phyloP scores from a whole-genome alignment of 2,329 filamentous ascomycete genomes.

The Drechslerella dactyloides region DNA sequence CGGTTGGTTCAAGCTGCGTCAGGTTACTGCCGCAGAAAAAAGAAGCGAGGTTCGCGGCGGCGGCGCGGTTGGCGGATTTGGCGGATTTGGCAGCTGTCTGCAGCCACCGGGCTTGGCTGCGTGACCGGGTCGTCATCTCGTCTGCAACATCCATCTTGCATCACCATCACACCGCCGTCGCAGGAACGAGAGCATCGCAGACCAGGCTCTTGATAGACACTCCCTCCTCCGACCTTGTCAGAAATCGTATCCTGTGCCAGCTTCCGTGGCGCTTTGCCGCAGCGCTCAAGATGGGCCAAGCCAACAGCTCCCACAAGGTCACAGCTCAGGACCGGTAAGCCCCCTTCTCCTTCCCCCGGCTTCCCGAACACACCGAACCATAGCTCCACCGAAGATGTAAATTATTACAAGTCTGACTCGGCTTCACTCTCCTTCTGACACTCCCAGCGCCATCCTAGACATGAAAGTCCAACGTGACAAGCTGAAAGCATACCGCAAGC shows the following conservation, averaged over 20 bases:
- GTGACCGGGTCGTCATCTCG: conserved; percentile 13
- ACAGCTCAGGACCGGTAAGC: conserved; percentile 84
- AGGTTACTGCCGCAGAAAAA: not conserved
- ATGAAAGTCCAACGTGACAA: conserved; percentile 98
- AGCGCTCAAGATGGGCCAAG: conserved; percentile 67
- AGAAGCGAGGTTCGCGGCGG: conserved; percentile 7
- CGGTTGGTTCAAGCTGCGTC: not conserved
- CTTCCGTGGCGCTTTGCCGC: not conserved
- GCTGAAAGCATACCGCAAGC: conserved; percentile 92
- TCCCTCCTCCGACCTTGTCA: not conserved
- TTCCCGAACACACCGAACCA: not conserved
- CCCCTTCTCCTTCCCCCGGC: not conserved
- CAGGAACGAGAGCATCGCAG: not conserved
- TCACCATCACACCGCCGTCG: conserved; percentile 18
- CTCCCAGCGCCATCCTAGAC: conserved; percentile 84
- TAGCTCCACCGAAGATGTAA: conserved; percentile 1
- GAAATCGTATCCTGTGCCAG: not conserved
- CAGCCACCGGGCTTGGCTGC: conserved; percentile 29
- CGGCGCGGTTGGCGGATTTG: conserved; percentile 7
- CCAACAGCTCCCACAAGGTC: conserved; percentile 69
- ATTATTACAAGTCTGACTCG: conserved; percentile 28
- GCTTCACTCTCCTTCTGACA: conserved; percentile 40
- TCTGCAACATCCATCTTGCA: conserved; percentile 9
- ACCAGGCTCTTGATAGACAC: not conserved
- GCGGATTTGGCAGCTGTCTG: conserved; percentile 3